Base-by-base conservation (phyloP, 352 stramenopile species). In the Phytophthora cryptogea region DNA sequence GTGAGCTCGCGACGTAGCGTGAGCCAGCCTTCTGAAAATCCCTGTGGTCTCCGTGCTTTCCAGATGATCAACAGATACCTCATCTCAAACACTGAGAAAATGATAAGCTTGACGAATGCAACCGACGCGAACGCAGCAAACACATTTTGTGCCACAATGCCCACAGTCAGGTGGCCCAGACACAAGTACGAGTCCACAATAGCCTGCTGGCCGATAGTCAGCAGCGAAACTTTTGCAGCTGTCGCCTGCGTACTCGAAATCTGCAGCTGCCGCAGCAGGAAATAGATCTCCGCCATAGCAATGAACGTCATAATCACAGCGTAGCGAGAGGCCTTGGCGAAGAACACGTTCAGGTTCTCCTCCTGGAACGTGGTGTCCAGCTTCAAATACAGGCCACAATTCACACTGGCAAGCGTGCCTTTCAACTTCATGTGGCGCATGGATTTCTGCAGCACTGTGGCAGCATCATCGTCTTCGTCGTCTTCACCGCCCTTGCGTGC, bases 71-170 rank as follows among this genome's bases (percentile, higher is more conserved):
- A 79, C 77, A 99, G 79, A 69, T 98, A 99, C 20, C 98, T 97
- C 92, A 99, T 98, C 68, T 99, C 96, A 63, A 99, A 98, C 35
- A 99, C 92, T 35, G 95, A 99, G 66, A 99, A 99, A 49, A 98
- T 98, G 44, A 99, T 89, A 5, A 99, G 80, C 78, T 99, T 98
- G 50, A 99, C 97, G 54, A 99, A 99, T 5, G 96, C 95, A 28
- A 98, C 92, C 26, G 86, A 97, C 1, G 93, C 94, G 73, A 99
- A 98, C 4, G 96, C 88, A 4, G 92, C 94, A 66, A 99, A 99
- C 10, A 99, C 83, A n/a, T 95, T 94, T 72, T 98, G 80, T 5
- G 83, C 83, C 4, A 98, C 82, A 35, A 99, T 90, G 50, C 95
- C 97, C 30, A 99, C 78, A 9, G 96, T 97, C 44, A 99, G 84